phyloP scores from a whole-genome alignment of 2,329 filamentous ascomycete species.

The Neoscytalidium dimidiatum region DNA sequence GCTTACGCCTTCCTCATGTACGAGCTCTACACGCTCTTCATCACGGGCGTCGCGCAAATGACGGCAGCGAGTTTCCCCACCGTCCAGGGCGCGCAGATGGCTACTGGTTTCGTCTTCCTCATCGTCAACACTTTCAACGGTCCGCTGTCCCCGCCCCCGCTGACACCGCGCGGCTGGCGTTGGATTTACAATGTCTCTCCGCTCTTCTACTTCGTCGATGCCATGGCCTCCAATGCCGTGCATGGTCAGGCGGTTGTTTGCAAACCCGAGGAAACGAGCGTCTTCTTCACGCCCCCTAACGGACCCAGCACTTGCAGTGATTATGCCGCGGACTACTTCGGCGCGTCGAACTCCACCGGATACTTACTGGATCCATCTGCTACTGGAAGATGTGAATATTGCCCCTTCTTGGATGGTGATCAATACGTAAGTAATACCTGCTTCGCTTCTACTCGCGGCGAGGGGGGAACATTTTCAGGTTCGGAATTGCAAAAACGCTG shows the following conservation, averaged over 20 bases:
- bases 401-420: constrained; percentile 24
- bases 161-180: constrained; percentile 45
- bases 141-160: background rate
- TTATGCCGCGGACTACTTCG: constrained; percentile 50
- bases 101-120: constrained; percentile 65
- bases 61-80: constrained; percentile 69
- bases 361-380: constrained; percentile 37
- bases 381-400: constrained; percentile 42
- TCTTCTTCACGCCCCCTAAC: constrained; percentile 54
- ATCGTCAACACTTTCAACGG: background rate
- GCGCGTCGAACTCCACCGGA: constrained; percentile 28
- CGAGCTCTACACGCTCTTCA: constrained; percentile 70
- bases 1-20: constrained; percentile 74
- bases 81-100: constrained; percentile 65
- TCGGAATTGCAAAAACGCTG: background rate
- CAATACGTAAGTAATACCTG: background rate
- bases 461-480: too few species aligned
- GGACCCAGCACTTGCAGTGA: constrained; percentile 59
- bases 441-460: background rate
- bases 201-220: constrained; percentile 75
- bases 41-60: constrained; percentile 77
- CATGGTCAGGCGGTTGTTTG: constrained; percentile 65
- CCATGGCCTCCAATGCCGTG: constrained; percentile 67
- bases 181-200: constrained; percentile 75
- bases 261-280: constrained; percentile 65